phyloP scores from a whole-genome alignment of 805 yeast genomes.

The Grigorovia transvaalensis region DNA sequence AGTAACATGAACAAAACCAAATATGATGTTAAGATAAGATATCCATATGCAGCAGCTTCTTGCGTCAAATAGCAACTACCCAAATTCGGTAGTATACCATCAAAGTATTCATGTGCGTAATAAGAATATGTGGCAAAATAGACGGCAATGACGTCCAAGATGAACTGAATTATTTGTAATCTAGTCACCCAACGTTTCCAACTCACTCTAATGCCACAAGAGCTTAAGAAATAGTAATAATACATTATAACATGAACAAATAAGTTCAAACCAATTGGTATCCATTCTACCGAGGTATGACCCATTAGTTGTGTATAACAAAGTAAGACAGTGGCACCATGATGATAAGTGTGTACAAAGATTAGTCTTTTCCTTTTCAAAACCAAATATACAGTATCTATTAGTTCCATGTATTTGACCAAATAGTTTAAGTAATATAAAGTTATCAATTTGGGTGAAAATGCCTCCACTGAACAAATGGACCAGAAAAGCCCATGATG shows the following conservation, averaged over 20 bases:
- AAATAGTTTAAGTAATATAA: conserved; percentile 68
- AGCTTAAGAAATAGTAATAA: conserved; percentile 74
- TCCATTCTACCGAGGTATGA: conserved; percentile 70
- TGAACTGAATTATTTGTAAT: conserved; percentile 68
- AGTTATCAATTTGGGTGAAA: conserved; percentile 58
- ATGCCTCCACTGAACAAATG: conserved; percentile 55
- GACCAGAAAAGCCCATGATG: conserved; percentile 57
- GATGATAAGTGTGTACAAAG: conserved; percentile 75
- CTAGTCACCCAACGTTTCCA: conserved; percentile 87
- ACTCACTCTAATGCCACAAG: conserved; percentile 80
- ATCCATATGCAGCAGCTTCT: conserved; percentile 86
- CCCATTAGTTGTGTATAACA: conserved; percentile 76
- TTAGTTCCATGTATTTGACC: conserved; percentile 60
- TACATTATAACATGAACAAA: conserved; percentile 79
- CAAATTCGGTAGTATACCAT: conserved; percentile 52
- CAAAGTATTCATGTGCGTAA: conserved; percentile 60
- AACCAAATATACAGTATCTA: conserved; percentile 67
- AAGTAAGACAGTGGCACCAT: conserved; percentile 73
- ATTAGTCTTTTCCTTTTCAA: conserved; percentile 67
- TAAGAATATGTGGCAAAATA: conserved; percentile 76
- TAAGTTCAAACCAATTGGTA: conserved; percentile 61
- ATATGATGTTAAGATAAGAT: conserved; percentile 77
- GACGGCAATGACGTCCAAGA: conserved; percentile 62
- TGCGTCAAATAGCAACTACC: conserved; percentile 88
- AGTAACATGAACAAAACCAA: conserved; percentile 82